Conservation (phyloP, 108 stramenopile species). For the Mediolabrus comicus region DNA sequence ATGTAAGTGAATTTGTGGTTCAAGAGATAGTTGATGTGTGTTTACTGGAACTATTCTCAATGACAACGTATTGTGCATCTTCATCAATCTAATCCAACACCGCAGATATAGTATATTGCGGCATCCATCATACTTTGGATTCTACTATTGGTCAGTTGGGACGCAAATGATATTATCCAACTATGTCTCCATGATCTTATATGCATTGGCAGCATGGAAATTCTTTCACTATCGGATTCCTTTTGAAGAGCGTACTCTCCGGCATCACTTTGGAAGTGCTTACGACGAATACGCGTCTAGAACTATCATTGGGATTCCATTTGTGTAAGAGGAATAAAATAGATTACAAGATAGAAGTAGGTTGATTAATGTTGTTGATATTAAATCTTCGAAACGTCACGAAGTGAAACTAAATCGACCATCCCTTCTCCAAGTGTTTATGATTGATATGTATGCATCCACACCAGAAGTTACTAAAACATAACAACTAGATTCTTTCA, state of each 20-base stretch:
- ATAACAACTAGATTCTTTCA: no score
- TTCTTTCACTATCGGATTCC: conserved; percentile 91
- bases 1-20: conserved; percentile 48
- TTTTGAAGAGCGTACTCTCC: conserved; percentile 85
- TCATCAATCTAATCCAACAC: background rate
- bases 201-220: conserved; percentile 72
- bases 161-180: conserved; percentile 90
- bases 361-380: no score
- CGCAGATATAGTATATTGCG: conserved; percentile 80
- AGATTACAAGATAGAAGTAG: no score
- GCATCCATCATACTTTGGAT: conserved; percentile 95
- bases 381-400: no score
- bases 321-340: conserved; percentile 34
- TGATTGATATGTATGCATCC: no score
- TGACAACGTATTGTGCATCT: background rate
- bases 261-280: conserved; percentile 70
- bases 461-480: no score
- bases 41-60: background rate
- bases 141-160: conserved; percentile 94
- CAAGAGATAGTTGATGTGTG: background rate
- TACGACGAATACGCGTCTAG: conserved; percentile 73
- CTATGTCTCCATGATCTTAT: conserved; percentile 58
- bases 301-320: conserved; percentile 89
- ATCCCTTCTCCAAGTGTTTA: no score
- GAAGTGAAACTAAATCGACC: no score